Evolutionary conservation across 805 yeast genomes (phyloP).

Genomic region (Wickerhamiella lipophila): DNA sequence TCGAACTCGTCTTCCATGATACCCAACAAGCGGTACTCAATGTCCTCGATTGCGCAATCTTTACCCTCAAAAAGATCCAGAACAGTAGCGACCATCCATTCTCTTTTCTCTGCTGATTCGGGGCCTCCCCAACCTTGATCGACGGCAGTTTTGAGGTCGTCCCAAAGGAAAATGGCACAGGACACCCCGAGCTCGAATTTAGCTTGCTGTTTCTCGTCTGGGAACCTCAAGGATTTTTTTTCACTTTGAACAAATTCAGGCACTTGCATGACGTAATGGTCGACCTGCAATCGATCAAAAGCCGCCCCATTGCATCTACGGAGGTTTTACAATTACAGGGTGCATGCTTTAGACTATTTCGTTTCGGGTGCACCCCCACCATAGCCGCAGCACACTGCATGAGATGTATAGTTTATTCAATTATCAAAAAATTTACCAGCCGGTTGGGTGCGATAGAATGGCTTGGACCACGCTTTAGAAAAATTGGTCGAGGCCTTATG

Average conservation of each 20-base stretch:
- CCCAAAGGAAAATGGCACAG: constrained; percentile 86
- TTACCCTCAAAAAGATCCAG: constrained; percentile 58
- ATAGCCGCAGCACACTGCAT: no score
- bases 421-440: no score
- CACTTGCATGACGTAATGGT: neutral
- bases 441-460: no score
- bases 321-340: no score
- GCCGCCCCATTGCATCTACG: no score
- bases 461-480: no score
- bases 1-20: constrained; percentile 96
- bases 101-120: constrained; percentile 78
- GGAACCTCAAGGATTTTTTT: constrained; percentile 18
- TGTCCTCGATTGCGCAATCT: constrained; percentile 59
- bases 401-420: no score
- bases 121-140: constrained; percentile 95
- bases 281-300: no score
- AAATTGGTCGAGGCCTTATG: no score
- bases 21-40: constrained; percentile 73
- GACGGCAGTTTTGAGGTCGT: constrained; percentile 75
- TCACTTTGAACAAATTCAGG: constrained; percentile 14
- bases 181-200: constrained; percentile 87
- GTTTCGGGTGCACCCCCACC: no score
- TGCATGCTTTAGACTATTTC: no score
- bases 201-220: constrained; percentile 56
- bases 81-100: constrained; percentile 79